Evolutionary conservation across 805 yeast species (phyloP).

Genomic region (Blastobotrys attinorum): DNA sequence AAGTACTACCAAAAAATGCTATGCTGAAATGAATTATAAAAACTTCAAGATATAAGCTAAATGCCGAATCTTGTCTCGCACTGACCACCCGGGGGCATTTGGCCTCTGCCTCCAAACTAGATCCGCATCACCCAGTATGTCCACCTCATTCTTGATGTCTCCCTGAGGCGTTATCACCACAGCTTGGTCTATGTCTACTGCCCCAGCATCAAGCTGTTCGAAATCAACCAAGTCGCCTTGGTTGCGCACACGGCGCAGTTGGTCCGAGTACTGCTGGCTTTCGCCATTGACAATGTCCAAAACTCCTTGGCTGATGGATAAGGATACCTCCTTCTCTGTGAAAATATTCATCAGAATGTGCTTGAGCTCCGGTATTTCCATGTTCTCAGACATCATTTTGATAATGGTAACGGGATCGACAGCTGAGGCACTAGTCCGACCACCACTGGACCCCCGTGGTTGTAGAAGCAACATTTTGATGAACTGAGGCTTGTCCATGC

Average conservation of each 20-base stretch:
- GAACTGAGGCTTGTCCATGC: constrained; percentile 67
- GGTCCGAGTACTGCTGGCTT: constrained; percentile 32
- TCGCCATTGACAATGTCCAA: constrained; percentile 48
- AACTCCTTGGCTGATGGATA: constrained; percentile 46
- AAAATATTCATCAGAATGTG: constrained; percentile 53
- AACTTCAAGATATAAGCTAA: constrained; percentile 12
- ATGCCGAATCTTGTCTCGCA: constrained; percentile 13
- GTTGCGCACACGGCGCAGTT: constrained; percentile 25
- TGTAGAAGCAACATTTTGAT: constrained; percentile 61
- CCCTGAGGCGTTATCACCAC: constrained; percentile 13
- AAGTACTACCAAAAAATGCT: too few species aligned
- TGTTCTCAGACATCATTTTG: constrained; percentile 50
- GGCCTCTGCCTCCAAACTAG: constrained; percentile 23
- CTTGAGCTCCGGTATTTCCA: constrained; percentile 59
- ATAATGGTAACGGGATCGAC: constrained; percentile 66
- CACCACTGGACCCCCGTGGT: background rate
- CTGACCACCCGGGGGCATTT: constrained; percentile 3
- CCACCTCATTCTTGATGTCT: constrained; percentile 25
- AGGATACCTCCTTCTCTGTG: constrained; percentile 48
- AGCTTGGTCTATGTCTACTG: constrained; percentile 14
- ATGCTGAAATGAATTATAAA: too few species aligned
- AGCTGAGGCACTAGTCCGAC: constrained; percentile 27
- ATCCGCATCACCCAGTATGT: constrained; percentile 22
- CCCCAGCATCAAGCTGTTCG: constrained; percentile 6
- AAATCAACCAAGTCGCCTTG: constrained; percentile 30